Base-by-base conservation (phyloP, 129 eudicot species). In the Flaveria bidentis region DNA sequence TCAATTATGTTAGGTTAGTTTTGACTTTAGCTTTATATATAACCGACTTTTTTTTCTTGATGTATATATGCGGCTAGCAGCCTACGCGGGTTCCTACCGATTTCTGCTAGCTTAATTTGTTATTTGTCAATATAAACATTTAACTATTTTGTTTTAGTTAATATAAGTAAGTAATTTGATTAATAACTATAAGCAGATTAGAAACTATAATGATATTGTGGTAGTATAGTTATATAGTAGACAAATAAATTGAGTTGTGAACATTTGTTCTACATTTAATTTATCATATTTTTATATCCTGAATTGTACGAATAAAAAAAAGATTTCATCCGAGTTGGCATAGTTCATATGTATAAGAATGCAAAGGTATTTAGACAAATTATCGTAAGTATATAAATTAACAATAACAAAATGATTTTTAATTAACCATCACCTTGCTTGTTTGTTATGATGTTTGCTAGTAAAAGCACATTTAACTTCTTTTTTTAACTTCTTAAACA, bases 61-160 rank as follows among this genome's bases (percentile, higher is more conserved):
- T 5, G 41, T 62, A 46, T 46, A 76, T 62, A 78, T 47, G 81
- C 81, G 81, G 81, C 81, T 25, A 68, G 22, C 64, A 36, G 65
- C 65, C 42, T 1, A 41, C 13, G 77, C 23, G 25, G 51, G n/a
- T 9, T 39, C 30, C 51, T 73, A 73, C 55, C 77, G 20, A 36
- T 50, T 6, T 67, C 41, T 17, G 13, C 28, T 7, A 4, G 39
- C 5, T 25, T 47, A 23, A 2, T 47, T 11, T n/a, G n/a, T n/a
- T n/a, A n/a, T n/a, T n/a, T n/a, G n/a, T 67, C 10, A 44, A 20
- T 9, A 42, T 17, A 67, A 12, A 10, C 50, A 67, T 67, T 17
- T 7, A 33, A 33, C 39, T 33, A 5, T 33, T 20, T 53, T 16
- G 16, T 51, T 13, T 68, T 68, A 10, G 6, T 22, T 9, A 25